A percentile compares a stretch with the other conserved stretches of the same genome.
phyloP scores from a whole-genome alignment of 2,329 filamentous ascomycete species.

The Daldinia sp. region DNA sequence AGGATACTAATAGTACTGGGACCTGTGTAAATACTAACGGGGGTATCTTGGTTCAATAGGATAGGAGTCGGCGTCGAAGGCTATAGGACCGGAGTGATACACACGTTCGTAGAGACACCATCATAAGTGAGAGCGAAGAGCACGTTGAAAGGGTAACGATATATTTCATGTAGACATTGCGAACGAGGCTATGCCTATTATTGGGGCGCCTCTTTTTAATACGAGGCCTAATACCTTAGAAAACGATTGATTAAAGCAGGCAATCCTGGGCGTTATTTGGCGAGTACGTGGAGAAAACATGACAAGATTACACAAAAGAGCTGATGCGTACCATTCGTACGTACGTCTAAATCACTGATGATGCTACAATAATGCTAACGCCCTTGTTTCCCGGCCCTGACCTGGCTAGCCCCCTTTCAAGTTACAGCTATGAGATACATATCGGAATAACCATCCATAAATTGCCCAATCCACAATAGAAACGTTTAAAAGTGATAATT shows the following conservation, averaged over 20 bases:
- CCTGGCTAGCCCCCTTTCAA: slow-evolving; percentile 16
- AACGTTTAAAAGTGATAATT: background rate
- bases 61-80: background rate
- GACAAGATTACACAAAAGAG: slow-evolving; percentile 32
- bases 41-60: slow-evolving; percentile 15
- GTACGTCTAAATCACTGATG: slow-evolving; percentile 24
- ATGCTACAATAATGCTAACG: slow-evolving; percentile 20
- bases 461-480: background rate
- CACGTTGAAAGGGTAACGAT: background rate
- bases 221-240: background rate
- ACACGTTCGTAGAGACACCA: background rate
- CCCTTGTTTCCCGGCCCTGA: slow-evolving; percentile 22
- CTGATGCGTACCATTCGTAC: slow-evolving; percentile 32
- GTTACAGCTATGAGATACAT: slow-evolving; percentile 6
- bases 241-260: background rate
- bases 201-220: background rate
- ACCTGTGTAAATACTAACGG: slow-evolving; percentile 39
- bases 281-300: background rate
- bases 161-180: background rate
- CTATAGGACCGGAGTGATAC: background rate
- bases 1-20: slow-evolving; percentile 51
- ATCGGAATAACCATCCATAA: background rate
- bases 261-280: background rate
- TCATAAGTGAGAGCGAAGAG: background rate
- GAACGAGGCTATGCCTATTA: background rate